Conservation (phyloP, 257 asterid genomes). For the Solanum infundibuliforme region DNA sequence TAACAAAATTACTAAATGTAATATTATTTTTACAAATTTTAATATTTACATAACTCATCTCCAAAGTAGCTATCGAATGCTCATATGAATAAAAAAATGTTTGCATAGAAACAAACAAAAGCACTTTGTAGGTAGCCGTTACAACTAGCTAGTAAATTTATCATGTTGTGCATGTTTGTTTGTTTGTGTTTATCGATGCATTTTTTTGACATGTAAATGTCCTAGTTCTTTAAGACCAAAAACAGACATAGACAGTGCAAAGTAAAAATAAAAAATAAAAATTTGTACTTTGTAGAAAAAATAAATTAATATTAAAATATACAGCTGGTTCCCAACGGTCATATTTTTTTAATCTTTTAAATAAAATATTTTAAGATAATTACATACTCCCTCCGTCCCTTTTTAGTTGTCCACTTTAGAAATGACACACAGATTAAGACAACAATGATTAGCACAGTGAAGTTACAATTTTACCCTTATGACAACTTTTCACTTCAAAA, state of each 20-base stretch:
- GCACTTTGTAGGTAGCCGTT: slow-evolving; percentile 60
- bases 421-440: no score
- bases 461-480: no score
- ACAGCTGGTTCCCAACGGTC: slow-evolving; percentile 75
- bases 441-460: no score
- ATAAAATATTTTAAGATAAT: background rate
- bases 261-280: background rate
- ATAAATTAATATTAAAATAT: background rate
- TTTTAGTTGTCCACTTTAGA: no score
- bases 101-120: slow-evolving; percentile 21
- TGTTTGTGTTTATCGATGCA: slow-evolving; percentile 7
- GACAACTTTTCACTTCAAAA: no score
- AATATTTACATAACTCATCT: background rate
- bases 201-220: background rate
- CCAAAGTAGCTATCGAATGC: fast-evolving
- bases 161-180: slow-evolving; percentile 8
- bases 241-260: background rate
- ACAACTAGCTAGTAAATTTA: background rate
- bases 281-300: slow-evolving; percentile 17
- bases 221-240: background rate
- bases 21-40: background rate
- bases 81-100: background rate
- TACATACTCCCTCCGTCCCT: no score
- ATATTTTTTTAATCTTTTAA: background rate
- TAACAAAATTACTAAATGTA: no score